Percentiles rank a stretch among this genome's conserved stretches.
Evolutionary conservation across 148 eudicot species (phyloP).

Genomic region (Pouteria glomerata): DNA sequence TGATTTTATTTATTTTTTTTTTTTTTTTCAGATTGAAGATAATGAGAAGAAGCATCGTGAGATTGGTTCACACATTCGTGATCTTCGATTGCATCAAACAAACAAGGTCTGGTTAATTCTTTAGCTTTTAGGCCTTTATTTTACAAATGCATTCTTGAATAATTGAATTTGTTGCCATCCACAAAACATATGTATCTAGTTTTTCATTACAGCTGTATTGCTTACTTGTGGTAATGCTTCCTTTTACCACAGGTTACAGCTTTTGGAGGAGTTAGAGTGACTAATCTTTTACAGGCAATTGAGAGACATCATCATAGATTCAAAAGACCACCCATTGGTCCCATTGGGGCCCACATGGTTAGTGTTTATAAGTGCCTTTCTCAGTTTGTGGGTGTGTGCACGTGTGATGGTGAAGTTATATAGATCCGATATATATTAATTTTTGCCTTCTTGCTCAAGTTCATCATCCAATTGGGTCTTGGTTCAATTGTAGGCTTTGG

Average conservation of each 20-base stretch:
- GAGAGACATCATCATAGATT: conserved; percentile 68
- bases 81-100: conserved; percentile 49
- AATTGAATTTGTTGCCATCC: background rate
- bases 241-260: conserved; percentile 68
- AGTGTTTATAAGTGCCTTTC: conserved; percentile 13
- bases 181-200: background rate
- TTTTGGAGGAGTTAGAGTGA: conserved; percentile 75
- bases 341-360: conserved; percentile 88
- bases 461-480: background rate
- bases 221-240: background rate
- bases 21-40: conserved; percentile 45
- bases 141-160: conserved; percentile 1
- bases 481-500: background rate
- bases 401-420: background rate
- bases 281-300: conserved; percentile 59
- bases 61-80: conserved; percentile 30
- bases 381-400: background rate
- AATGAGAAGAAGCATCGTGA: conserved; percentile 38
- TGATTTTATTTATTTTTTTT: background rate
- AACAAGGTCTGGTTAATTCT: conserved; percentile 55
- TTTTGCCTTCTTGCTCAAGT: background rate
- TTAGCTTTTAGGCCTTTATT: conserved; percentile 3
- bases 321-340: conserved; percentile 85
- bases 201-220: background rate
- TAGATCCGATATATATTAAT: background rate